Evolutionary conservation across 192 early-diverging fungal species (phyloP), one percentile per base, ranked within the genome.

Genomic region (Gaertneriomyces sp.): DNA sequence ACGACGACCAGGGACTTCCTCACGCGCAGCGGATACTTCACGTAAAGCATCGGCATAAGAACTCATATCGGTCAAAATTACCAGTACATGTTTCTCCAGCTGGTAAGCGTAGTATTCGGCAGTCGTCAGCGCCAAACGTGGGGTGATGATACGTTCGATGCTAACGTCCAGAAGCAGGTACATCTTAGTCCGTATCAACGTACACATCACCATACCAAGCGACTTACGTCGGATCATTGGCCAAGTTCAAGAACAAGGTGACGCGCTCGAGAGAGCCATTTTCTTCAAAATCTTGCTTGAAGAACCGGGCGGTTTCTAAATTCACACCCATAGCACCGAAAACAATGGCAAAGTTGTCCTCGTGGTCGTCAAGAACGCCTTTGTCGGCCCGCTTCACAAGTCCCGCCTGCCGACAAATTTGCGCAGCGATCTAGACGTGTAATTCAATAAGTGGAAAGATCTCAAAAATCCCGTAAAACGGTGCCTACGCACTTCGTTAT

Each of bases 281-380:
- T 78, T 99, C 96, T 75, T 98, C 96, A 78, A 99, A 99, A 79
- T 99, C 96, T 82, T 99, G 96, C 78, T 96, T 99, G 78, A 99
- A 99, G 87, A 94, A 99, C 52, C 96, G 87, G 58, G 95, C 96
- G 8, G 96, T 96, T 77, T 99, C 96, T 93, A 99, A 93, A 81
- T 99, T 99, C 61, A 99, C 96, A 77, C 96, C 96, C 96, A 99
- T 99, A 56, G 96, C 96, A 25, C 91, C 96, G 73, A 99, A 99
- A 39, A 99, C 96, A 63, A 99, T 95, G 53, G 96, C 92, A 80
- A 99, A 99, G 79, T 99, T 99, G 73, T 99, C 95, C 74, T 96
- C 93, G 74, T 97, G 94, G 58, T 84, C 91, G 71, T 99, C 96
- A 60, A 91, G 84, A 38, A 96, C 90, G 61, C 90, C 92, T 80